Conservation (phyloP, 371 early-diverging fungal species). For the Syncephalastrum sp. region DNA sequence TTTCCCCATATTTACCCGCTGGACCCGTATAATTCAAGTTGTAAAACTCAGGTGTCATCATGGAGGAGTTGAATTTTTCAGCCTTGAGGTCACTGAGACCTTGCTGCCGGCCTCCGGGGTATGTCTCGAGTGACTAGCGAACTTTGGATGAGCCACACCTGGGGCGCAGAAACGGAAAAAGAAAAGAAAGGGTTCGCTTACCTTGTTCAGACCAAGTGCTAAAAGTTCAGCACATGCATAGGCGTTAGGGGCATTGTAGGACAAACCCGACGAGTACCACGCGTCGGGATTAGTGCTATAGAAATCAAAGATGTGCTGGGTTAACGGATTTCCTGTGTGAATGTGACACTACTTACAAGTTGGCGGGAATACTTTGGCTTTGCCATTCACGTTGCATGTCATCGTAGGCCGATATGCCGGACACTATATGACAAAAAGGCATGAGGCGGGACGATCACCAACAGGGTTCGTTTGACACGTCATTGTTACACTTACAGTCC, state of each 20-base stretch:
- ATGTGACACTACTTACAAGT: conserved; percentile 17
- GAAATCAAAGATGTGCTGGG: conserved; percentile 1
- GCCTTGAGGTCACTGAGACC: conserved; percentile 27
- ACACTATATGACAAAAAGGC: conserved; percentile 21
- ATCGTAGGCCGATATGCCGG: conserved; percentile 35
- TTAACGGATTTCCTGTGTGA: not conserved
- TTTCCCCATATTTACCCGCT: conserved; percentile 30
- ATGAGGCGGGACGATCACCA: not conserved
- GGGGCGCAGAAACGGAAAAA: no score
- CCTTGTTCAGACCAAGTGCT: conserved; percentile 37
- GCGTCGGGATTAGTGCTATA: conserved; percentile 18
- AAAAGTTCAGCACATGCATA: conserved; percentile 41
- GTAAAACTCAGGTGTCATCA: conserved; percentile 38
- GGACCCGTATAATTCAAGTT: conserved; percentile 46
- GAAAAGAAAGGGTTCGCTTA: conserved; percentile 6
- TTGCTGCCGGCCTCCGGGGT: conserved; percentile 33
- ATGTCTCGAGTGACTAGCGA: conserved; percentile 30
- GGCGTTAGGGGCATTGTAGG: conserved; percentile 40
- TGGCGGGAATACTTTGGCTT: conserved; percentile 21
- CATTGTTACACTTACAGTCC: conserved; percentile 32
- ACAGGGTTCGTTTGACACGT: not conserved
- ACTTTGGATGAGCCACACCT: not conserved
- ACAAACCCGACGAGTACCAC: conserved; percentile 29
- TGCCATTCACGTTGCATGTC: conserved; percentile 26
- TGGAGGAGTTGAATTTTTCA: conserved; percentile 25